Evolutionary conservation across 2,329 filamentous ascomycete genomes (phyloP).

Genomic region (Cladosporium austrohemisphaericum): DNA sequence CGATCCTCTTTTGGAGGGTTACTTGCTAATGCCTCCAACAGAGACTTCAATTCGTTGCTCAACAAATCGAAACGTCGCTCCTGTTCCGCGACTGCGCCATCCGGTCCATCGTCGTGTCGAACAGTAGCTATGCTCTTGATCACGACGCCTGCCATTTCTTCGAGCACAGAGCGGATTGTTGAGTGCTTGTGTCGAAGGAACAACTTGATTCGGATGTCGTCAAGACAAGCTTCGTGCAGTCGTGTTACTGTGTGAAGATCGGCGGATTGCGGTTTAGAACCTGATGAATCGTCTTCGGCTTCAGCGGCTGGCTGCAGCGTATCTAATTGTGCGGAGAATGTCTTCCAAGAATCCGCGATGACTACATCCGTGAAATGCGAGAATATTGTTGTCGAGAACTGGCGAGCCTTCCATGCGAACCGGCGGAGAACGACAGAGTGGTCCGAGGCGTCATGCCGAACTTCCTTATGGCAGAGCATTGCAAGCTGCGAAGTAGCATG

Average conservation of each 20-base stretch:
- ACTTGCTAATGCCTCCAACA: constrained; percentile 18
- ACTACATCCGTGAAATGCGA: constrained; percentile 78
- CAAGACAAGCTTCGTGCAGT: constrained; percentile 29
- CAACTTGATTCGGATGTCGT: constrained; percentile 29
- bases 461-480: constrained; percentile 21
- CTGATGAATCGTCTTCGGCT: constrained; percentile 18
- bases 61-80: constrained; percentile 13
- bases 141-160: constrained; percentile 25
- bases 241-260: constrained; percentile 26
- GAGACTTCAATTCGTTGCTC: constrained; percentile 9
- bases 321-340: constrained; percentile 64
- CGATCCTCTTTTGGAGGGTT: constrained; percentile 18
- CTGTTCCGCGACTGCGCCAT: neutral
- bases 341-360: constrained; percentile 68
- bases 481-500: constrained; percentile 49
- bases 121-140: constrained; percentile 21
- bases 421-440: neutral
- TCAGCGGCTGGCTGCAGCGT: constrained; percentile 52
- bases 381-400: constrained; percentile 70
- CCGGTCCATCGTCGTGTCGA: neutral
- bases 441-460: neutral
- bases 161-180: constrained; percentile 23
- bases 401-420: constrained; percentile 69
- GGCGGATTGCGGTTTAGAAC: neutral
- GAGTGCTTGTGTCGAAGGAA: constrained; percentile 31